These are phyloP conservation scores for Arthroderma sp. DNA, from an alignment of 2,329 filamentous ascomycete species.

Conservation along the genomic window DNA sequence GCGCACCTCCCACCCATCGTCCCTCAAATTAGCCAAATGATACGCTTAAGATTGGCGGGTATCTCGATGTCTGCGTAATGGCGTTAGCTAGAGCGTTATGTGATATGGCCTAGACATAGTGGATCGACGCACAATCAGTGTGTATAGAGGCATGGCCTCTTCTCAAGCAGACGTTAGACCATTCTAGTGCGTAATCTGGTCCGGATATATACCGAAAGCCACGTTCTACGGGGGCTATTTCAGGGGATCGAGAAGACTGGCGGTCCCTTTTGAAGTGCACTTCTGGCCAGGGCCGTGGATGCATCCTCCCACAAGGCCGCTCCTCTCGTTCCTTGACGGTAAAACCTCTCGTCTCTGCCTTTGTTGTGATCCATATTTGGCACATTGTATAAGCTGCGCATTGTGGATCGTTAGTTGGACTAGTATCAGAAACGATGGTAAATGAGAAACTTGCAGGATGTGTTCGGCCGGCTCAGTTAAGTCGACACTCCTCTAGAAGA, in stretches of 20 bases:
- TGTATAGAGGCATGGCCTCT: not conserved
- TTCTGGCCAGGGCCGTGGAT: not conserved
- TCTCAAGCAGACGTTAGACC: not conserved
- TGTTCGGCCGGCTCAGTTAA: not conserved
- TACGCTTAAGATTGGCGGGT: not conserved
- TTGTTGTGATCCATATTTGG: conserved; percentile 1
- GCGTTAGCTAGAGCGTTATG: not conserved
- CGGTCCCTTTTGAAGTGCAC: not conserved
- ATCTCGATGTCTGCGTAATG: not conserved
- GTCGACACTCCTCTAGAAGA: too few relatives aligned
- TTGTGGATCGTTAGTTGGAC: not conserved
- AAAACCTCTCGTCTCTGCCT: not conserved
- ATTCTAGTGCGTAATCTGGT: not conserved
- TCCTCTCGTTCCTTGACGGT: not conserved
- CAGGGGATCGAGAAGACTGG: not conserved
- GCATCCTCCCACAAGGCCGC: not conserved
- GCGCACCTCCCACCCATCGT: not conserved
- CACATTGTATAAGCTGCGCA: not conserved
- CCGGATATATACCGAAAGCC: not conserved
- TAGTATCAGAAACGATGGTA: too few relatives aligned
- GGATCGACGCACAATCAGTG: not conserved
- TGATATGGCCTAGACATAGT: not conserved
- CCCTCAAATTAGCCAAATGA: not conserved
- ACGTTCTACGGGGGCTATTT: not conserved
- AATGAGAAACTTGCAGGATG: not conserved